Evolutionary conservation across 2,329 filamentous ascomycete species (phyloP).

Genomic region (Zymoseptoria ardabiliae): DNA sequence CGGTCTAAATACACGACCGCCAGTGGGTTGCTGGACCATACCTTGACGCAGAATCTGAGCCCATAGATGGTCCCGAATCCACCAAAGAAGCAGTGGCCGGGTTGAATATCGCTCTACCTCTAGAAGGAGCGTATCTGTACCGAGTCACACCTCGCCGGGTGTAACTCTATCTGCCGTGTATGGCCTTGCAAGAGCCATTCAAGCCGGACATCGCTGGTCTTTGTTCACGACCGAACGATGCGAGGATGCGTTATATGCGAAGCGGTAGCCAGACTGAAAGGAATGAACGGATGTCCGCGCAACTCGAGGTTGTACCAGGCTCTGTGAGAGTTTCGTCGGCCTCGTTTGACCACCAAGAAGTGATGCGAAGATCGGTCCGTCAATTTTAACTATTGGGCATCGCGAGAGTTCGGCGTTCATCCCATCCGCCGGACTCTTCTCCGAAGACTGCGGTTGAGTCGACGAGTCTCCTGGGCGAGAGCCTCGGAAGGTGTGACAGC

Average conservation of each 20-base stretch:
- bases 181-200: background rate
- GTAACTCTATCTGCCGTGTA: background rate
- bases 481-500: too few species aligned
- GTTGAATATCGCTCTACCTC: background rate
- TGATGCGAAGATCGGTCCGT: too few species aligned
- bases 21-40: background rate
- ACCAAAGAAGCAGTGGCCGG: background rate
- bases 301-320: too few species aligned
- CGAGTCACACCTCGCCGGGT: background rate
- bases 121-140: background rate
- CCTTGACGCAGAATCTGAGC: background rate
- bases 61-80: background rate
- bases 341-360: too few species aligned
- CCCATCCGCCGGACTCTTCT: too few species aligned
- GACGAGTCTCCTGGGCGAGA: too few species aligned
- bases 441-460: too few species aligned
- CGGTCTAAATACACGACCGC: background rate
- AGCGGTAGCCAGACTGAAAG: background rate
- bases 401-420: too few species aligned
- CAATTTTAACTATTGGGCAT: too few species aligned
- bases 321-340: too few species aligned
- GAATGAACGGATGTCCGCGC: background rate
- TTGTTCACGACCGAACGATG: background rate
- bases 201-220: background rate
- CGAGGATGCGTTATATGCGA: background rate